These are phyloP conservation scores for Phalaenopsis aphrodite DNA, from an alignment of 106 monocot genomes.

Conservation along the genomic window DNA sequence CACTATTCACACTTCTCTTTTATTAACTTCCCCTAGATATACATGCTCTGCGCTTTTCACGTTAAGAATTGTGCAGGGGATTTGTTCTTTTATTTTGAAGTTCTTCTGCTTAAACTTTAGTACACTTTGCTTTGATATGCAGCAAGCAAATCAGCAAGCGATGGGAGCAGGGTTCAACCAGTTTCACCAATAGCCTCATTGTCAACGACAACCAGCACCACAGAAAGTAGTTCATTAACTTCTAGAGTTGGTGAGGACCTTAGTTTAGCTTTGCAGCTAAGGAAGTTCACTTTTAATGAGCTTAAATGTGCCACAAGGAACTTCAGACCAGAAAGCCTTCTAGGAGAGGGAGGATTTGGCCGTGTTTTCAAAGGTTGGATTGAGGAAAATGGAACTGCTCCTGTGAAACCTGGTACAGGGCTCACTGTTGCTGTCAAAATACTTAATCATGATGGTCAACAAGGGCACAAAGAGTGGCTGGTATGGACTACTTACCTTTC, in stretches of 20 bases:
- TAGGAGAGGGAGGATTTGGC: constrained; percentile 44
- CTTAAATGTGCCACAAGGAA: constrained; percentile 34
- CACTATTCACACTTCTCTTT: neutral
- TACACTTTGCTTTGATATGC: constrained; percentile 3
- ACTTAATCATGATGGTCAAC: constrained; percentile 39
- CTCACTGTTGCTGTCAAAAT: constrained; percentile 41
- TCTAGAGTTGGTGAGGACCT: constrained; percentile 26
- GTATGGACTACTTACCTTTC: constrained; percentile 9
- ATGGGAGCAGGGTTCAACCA: constrained; percentile 22
- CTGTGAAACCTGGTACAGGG: constrained; percentile 38
- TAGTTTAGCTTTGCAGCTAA: constrained; percentile 20
- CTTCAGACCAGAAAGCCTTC: constrained; percentile 36
- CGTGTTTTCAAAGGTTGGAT: constrained; percentile 45
- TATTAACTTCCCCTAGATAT: neutral
- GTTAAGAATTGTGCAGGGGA: neutral
- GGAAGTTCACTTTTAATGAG: constrained; percentile 32
- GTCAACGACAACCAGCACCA: constrained; percentile 31
- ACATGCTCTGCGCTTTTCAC: neutral
- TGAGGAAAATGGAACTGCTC: constrained; percentile 39
- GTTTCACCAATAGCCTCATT: constrained; percentile 15
- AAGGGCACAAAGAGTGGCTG: constrained; percentile 49
- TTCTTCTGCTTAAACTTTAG: neutral
- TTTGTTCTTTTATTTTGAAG: neutral
- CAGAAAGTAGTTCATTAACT: constrained; percentile 31
- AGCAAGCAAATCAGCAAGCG: constrained; percentile 30